Percentiles rank a stretch among this genome's conserved stretches.
Evolutionary conservation across 108 stramenopile species (phyloP).

Genomic region (Licmophora abbreviata): DNA sequence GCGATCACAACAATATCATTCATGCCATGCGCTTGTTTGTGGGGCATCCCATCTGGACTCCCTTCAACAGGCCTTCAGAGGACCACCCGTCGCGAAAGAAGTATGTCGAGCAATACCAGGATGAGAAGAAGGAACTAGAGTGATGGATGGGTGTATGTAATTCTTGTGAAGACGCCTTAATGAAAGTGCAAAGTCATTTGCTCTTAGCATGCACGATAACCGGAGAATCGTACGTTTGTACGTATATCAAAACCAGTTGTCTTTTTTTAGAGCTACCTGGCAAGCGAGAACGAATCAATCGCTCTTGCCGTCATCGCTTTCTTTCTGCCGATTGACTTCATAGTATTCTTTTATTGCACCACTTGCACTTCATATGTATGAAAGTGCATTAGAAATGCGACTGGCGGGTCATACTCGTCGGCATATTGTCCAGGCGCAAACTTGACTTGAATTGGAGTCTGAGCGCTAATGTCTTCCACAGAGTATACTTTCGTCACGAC

Average conservation of each 20-base stretch:
- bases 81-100: conserved; percentile 70
- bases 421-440: conserved; percentile 22
- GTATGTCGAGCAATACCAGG: conserved; percentile 48
- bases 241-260: no score
- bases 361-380: conserved; percentile 19
- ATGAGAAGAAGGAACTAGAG: conserved; percentile 13
- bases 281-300: no score
- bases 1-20: conserved; percentile 76
- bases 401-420: conserved; percentile 34
- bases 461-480: conserved; percentile 20
- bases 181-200: no score
- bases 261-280: no score
- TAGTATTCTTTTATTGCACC: conserved; percentile 14
- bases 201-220: no score
- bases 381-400: conserved; percentile 39
- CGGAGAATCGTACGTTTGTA: no score
- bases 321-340: no score
- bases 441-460: conserved; percentile 30
- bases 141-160: no score
- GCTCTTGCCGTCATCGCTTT: no score
- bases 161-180: no score
- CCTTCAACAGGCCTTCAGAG: conserved; percentile 86
- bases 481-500: conserved; percentile 27
- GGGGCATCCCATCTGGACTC: conserved; percentile 95
- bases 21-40: conserved; percentile 94